Evolutionary conservation across 2,329 filamentous ascomycete species (phyloP).

Genomic region (Clonostachys solani): DNA sequence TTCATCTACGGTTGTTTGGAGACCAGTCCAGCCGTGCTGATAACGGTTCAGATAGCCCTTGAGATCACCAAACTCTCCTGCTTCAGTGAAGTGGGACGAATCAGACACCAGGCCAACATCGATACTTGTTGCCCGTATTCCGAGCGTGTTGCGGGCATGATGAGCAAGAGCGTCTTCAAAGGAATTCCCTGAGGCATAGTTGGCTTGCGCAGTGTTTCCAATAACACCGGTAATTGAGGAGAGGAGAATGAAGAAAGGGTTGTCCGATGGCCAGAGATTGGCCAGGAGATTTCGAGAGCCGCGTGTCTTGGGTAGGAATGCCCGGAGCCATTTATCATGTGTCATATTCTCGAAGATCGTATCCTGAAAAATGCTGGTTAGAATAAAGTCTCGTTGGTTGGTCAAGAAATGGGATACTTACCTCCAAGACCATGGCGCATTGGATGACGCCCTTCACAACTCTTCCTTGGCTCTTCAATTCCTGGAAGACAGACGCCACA

Average conservation of each 20-base stretch:
- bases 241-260: constrained; percentile 9
- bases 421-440: constrained; percentile 4
- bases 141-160: constrained; percentile 1
- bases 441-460: constrained; percentile 8
- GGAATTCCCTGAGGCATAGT: constrained; percentile 10
- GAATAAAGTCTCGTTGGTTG: not conserved
- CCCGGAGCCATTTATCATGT: constrained; percentile 4
- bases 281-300: constrained; percentile 8
- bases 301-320: constrained; percentile 7
- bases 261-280: not conserved
- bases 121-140: constrained; percentile 3
- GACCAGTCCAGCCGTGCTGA: constrained; percentile 5
- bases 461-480: constrained; percentile 1
- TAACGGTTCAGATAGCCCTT: constrained; percentile 4
- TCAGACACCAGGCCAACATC: constrained; percentile 8
- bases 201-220: constrained; percentile 7
- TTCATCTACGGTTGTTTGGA: not conserved
- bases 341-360: constrained; percentile 12
- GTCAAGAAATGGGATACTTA: not conserved
- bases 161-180: constrained; percentile 9
- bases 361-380: constrained; percentile 3
- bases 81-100: constrained; percentile 7
- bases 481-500: constrained; percentile 1
- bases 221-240: constrained; percentile 10
- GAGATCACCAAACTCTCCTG: constrained; percentile 6